phyloP scores from a whole-genome alignment of 2,329 filamentous ascomycete genomes.

The Aspergillus quadrilineatus region DNA sequence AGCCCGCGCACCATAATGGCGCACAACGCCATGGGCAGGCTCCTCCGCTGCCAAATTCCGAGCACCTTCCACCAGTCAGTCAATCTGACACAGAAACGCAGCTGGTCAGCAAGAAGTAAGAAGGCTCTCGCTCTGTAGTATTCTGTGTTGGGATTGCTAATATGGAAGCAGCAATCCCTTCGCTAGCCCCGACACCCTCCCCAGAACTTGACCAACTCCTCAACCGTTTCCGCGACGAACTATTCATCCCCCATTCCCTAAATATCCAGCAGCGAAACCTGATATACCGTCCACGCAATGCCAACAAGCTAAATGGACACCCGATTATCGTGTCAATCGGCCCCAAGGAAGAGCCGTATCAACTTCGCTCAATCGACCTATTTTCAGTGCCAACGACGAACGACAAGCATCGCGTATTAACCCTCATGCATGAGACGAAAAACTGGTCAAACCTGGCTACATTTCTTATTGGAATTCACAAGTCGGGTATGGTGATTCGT shows the following conservation, averaged over 20 bases:
- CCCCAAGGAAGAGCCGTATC: conserved; percentile 39
- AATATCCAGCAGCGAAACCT: conserved; percentile 37
- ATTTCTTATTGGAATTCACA: conserved; percentile 40
- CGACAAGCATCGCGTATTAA: conserved; percentile 32
- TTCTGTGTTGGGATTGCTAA: background rate
- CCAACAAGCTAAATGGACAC: conserved; percentile 37
- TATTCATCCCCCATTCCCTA: conserved; percentile 46
- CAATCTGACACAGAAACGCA: conserved; percentile 33
- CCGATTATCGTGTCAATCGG: conserved; percentile 43
- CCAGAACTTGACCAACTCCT: conserved; percentile 43
- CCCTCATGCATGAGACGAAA: conserved; percentile 37
- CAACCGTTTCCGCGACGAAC: conserved; percentile 41
- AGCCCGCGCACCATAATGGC: conserved; percentile 32
- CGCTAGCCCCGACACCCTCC: conserved; percentile 40
- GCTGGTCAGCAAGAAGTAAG: conserved; percentile 34
- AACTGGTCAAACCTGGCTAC: conserved; percentile 44
- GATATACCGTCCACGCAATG: conserved; percentile 40
- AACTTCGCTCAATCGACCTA: conserved; percentile 37
- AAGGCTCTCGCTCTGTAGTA: background rate
- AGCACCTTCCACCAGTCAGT: conserved; percentile 34
- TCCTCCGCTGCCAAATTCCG: conserved; percentile 38
- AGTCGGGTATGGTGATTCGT: conserved; percentile 29
- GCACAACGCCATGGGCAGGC: conserved; percentile 37
- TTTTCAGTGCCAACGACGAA: conserved; percentile 34
- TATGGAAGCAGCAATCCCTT: conserved; percentile 34